Conservation (phyloP, 108 stramenopile genomes). For the Cylindrotheca fusiformis region DNA sequence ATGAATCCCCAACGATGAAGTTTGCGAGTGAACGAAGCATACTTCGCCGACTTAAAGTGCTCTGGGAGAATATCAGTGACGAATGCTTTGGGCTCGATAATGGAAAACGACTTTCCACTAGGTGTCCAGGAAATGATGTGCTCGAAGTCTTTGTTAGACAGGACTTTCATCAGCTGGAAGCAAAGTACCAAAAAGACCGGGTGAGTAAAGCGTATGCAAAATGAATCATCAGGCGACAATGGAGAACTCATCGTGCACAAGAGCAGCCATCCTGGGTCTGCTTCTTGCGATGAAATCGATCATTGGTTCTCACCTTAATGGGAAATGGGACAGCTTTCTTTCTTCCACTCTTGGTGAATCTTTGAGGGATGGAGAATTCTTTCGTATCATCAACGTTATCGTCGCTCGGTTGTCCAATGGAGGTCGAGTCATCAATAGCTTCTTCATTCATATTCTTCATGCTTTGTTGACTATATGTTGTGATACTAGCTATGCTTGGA, state of each 20-base stretch:
- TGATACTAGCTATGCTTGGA: no score
- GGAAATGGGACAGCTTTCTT: conserved; percentile 43
- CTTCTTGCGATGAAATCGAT: not conserved
- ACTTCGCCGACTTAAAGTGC: conserved; percentile 51
- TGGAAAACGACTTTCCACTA: conserved; percentile 47
- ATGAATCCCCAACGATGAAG: conserved; percentile 59
- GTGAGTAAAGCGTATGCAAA: no score
- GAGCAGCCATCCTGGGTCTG: no score
- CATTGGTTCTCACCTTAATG: conserved; percentile 22
- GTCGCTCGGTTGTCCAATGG: no score
- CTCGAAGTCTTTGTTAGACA: conserved; percentile 27
- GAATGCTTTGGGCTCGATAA: conserved; percentile 43
- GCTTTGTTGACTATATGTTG: no score
- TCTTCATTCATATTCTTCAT: no score
- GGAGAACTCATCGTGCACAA: no score
- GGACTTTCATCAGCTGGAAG: conserved; percentile 48
- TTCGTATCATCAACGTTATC: no score
- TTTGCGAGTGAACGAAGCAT: conserved; percentile 50
- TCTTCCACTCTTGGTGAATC: conserved; percentile 51
- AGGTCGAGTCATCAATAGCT: no score
- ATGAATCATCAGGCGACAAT: no score
- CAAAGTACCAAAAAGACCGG: no score
- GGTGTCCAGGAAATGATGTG: conserved; percentile 56
- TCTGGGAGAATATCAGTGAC: conserved; percentile 35
- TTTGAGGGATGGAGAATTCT: conserved; percentile 40